Evolutionary conservation across 352 stramenopile species (phyloP), one percentile per base, ranked within the genome.

Genomic region (Globisporangium solare): DNA sequence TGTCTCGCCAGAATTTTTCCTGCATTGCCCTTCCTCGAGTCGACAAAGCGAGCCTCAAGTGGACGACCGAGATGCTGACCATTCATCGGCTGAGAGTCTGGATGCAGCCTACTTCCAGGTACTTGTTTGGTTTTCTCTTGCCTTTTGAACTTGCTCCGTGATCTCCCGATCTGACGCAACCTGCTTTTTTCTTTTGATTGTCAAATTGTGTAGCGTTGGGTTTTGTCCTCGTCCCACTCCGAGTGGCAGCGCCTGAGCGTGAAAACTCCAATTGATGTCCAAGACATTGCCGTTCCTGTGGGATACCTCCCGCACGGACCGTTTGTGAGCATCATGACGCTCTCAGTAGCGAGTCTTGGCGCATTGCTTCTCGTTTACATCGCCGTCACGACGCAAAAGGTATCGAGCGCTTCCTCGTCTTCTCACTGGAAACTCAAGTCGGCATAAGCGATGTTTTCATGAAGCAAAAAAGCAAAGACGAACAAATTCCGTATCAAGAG

Each of bases 251-350:
- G 58, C 8, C 40, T 82, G 18, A 40, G 45, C 14, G 37, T 69
- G n/a, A n/a, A 27, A 4, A 47, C 40, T 22, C 70, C 71, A 40
- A 48, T 71, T 50, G 41, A 55, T 51, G 20, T 74, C 3, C 41
- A 27, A 4, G 47, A 66, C 15, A 63, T 78, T 15, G 47, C 63
- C 11, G 74, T 60, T 4, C 76, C 76, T 5, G 74, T 84, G 0
- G 76, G 76, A 10, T 82, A 73, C 39, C 52, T 86, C 24, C 67
- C 73, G 27, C 78, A 52, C 3, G 56, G 46, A 20, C 48, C 60
- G 21, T 42, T 84, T 47, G 76, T 86, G 56, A 84, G 73, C 43
- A 65, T 69, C 7, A 48, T 70, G 42, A 86, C 76, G 45, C 50
- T 86, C 40, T 57, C 71, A 10, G 74, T 71, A 27, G 63, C 76